These are phyloP conservation scores for Starmerella ratchasimensis DNA, from an alignment of 805 yeast species.

Conservation along the genomic window DNA sequence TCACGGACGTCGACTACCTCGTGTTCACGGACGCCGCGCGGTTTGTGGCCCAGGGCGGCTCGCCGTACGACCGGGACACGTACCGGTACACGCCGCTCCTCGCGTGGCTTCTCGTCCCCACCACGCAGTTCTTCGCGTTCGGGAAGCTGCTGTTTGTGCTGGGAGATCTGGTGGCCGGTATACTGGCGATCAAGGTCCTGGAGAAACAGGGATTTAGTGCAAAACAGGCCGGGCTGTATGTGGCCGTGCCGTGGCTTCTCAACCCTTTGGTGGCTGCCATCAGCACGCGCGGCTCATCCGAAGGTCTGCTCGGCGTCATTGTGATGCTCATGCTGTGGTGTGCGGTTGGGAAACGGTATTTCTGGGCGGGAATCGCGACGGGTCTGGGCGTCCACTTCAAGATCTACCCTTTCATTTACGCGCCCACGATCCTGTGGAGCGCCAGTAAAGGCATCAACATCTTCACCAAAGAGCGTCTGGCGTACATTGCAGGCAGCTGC, in stretches of 20 bases:
- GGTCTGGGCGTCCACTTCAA: slow-evolving; percentile 82
- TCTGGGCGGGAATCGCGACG: slow-evolving; percentile 36
- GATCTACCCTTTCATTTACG: slow-evolving; percentile 78
- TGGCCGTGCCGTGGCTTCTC: slow-evolving; percentile 81
- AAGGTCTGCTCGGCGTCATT: slow-evolving; percentile 71
- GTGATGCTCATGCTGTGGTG: slow-evolving; percentile 41
- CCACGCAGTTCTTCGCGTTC: slow-evolving; percentile 40
- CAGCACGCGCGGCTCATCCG: slow-evolving; percentile 86
- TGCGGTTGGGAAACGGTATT: slow-evolving; percentile 30
- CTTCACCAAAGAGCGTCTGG: slow-evolving; percentile 33
- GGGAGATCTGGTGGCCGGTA: slow-evolving; percentile 74
- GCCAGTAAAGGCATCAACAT: slow-evolving; percentile 22
- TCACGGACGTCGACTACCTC: slow-evolving; percentile 87
- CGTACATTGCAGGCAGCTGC: slow-evolving; percentile 31
- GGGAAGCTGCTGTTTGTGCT: slow-evolving; percentile 69
- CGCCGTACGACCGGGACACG: slow-evolving; percentile 78
- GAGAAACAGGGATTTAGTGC: slow-evolving; percentile 21
- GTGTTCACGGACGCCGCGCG: slow-evolving; percentile 89
- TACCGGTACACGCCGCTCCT: slow-evolving; percentile 86
- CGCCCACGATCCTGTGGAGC: slow-evolving; percentile 52
- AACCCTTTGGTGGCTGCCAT: slow-evolving; percentile 94
- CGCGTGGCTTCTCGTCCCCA: slow-evolving; percentile 72
- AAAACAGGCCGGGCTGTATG: slow-evolving; percentile 31
- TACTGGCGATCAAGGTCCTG: slow-evolving; percentile 32
- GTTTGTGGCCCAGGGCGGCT: slow-evolving; percentile 43